Evolutionary conservation across 495 filamentous ascomycete species (phyloP).

Genomic region (Neurospora sp.): DNA sequence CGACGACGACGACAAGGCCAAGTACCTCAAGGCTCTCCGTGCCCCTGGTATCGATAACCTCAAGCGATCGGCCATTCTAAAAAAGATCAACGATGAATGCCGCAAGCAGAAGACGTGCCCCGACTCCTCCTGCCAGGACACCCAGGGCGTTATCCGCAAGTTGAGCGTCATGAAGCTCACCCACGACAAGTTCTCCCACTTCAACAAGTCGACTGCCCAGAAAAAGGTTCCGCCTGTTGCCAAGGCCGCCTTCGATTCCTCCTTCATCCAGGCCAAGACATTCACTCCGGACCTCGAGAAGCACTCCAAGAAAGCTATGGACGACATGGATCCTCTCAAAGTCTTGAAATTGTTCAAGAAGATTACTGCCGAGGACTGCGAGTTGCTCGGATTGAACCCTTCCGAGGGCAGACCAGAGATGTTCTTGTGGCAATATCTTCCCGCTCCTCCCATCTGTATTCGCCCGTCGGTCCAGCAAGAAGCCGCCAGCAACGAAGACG

Average conservation of each 20-base stretch:
- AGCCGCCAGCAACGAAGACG: slow-evolving; percentile 85
- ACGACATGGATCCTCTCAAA: slow-evolving; percentile 83
- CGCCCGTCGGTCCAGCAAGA: slow-evolving; percentile 90
- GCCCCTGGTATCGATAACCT: slow-evolving; percentile 79
- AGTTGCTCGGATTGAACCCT: slow-evolving; percentile 80
- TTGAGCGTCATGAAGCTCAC: slow-evolving; percentile 77
- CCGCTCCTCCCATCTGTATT: slow-evolving; percentile 87
- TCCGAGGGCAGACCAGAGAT: slow-evolving; percentile 84
- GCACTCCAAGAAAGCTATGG: slow-evolving; percentile 79
- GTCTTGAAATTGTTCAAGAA: slow-evolving; percentile 85
- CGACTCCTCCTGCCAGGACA: slow-evolving; percentile 47
- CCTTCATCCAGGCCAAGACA: slow-evolving; percentile 66
- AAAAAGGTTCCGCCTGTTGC: slow-evolving; percentile 70
- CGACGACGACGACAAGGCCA: slow-evolving; percentile 50
- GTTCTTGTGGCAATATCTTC: slow-evolving; percentile 96
- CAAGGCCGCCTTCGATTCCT: slow-evolving; percentile 74
- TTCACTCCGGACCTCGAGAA: slow-evolving; percentile 76
- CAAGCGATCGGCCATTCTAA: slow-evolving; percentile 64
- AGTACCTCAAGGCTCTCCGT: slow-evolving; percentile 67
- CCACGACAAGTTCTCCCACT: slow-evolving; percentile 86
- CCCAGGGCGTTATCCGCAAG: slow-evolving; percentile 88
- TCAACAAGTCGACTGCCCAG: slow-evolving; percentile 72
- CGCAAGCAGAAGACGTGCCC: slow-evolving; percentile 71
- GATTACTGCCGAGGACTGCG: slow-evolving; percentile 78
- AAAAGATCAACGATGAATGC: slow-evolving; percentile 80